phyloP scores from a whole-genome alignment of 2,329 filamentous ascomycete species.

The Ophiocordyceps polyrhachis-furcata region DNA sequence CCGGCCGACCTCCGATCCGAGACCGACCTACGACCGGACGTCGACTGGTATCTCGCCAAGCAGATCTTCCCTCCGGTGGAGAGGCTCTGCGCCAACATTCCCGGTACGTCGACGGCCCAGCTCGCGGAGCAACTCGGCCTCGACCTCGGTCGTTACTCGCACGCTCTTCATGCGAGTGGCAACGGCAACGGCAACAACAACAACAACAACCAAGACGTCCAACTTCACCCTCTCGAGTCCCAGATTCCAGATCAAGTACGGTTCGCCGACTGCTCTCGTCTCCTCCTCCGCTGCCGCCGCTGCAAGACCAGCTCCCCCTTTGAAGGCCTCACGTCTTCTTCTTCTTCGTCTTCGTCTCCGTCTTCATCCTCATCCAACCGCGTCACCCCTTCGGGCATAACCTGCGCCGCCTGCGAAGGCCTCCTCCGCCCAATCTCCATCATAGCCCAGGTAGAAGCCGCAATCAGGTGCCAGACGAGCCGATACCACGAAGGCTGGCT shows the following conservation, averaged over 20 bases:
- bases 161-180: slow-evolving; percentile 17
- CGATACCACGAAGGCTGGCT: slow-evolving; percentile 90
- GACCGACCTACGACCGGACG: slow-evolving; percentile 60
- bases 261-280: slow-evolving; percentile 62
- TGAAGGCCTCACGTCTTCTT: slow-evolving; percentile 34
- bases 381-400: slow-evolving; percentile 55
- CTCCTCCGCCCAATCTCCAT: slow-evolving; percentile 52
- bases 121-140: slow-evolving; percentile 88
- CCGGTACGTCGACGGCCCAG: slow-evolving; percentile 74
- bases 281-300: slow-evolving; percentile 61
- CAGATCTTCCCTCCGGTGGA: slow-evolving; percentile 97
- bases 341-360: too few species aligned
- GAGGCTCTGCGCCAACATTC: slow-evolving; percentile 89
- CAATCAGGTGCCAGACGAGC: slow-evolving; percentile 59
- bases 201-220: slow-evolving; percentile 36
- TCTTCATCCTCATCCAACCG: slow-evolving; percentile 26
- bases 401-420: slow-evolving; percentile 51
- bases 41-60: slow-evolving; percentile 98
- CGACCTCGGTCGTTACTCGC: slow-evolving; percentile 65
- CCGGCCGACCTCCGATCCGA: slow-evolving; percentile 67
- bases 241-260: slow-evolving; percentile 84
- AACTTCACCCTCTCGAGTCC: slow-evolving; percentile 81
- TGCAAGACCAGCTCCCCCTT: slow-evolving; percentile 60
- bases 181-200: slow-evolving; percentile 24
- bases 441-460: slow-evolving; percentile 71